Evolutionary conservation across 495 filamentous ascomycete genomes (phyloP).

Genomic region (Penicillium silybi): DNA sequence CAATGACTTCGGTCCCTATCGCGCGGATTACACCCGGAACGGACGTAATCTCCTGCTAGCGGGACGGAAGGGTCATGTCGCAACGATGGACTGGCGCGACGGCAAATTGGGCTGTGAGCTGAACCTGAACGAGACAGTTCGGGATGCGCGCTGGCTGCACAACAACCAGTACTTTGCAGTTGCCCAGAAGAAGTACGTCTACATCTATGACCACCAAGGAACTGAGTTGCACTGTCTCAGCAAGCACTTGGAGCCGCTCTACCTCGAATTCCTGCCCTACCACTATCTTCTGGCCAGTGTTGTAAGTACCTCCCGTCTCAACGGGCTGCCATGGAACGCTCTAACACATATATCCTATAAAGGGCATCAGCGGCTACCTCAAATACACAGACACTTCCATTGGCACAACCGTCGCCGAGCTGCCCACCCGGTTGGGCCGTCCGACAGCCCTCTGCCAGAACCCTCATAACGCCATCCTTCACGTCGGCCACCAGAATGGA

Average conservation of each 20-base stretch:
- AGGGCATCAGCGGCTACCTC: constrained; percentile 78
- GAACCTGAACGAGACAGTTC: constrained; percentile 82
- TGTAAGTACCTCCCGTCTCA: constrained; percentile 41
- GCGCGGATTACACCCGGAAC: constrained; percentile 82
- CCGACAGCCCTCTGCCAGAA: constrained; percentile 86
- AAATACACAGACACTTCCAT: constrained; percentile 97
- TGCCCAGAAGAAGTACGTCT: constrained; percentile 95
- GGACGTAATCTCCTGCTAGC: constrained; percentile 80
- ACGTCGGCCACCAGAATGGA: constrained; percentile 91
- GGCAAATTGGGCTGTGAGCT: constrained; percentile 88
- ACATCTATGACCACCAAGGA: constrained; percentile 88
- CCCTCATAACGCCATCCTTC: constrained; percentile 83
- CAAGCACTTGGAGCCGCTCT: constrained; percentile 86
- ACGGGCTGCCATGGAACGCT: neutral
- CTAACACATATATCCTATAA: constrained; percentile 4
- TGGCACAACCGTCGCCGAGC: constrained; percentile 76
- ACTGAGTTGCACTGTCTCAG: constrained; percentile 87
- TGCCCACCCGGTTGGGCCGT: constrained; percentile 75
- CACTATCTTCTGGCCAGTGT: constrained; percentile 90
- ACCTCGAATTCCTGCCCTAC: constrained; percentile 94
- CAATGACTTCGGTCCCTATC: constrained; percentile 78
- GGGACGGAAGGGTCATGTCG: constrained; percentile 90
- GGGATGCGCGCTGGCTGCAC: constrained; percentile 89
- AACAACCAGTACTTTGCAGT: constrained; percentile 96
- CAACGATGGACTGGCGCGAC: constrained; percentile 93